Percentiles rank a stretch among this genome's conserved stretches.
Evolutionary conservation across 2,329 filamentous ascomycete species (phyloP).

Genomic region (Tolypocladium tundrense): DNA sequence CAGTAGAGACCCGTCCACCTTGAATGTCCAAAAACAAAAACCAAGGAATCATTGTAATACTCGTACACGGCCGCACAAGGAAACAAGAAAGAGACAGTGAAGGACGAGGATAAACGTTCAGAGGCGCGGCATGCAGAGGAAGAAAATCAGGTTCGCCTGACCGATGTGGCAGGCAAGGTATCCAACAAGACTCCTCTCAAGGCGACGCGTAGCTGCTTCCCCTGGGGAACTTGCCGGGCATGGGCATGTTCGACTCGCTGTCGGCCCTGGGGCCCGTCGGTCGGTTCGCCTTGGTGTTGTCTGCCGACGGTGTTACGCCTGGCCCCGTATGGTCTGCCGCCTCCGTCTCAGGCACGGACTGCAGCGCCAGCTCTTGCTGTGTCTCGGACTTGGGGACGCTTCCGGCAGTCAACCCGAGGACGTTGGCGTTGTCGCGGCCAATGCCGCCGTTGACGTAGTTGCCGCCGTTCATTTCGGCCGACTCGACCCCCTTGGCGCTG

Average conservation of each 20-base stretch:
- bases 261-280: slow-evolving; percentile 23
- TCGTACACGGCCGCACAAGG: neutral
- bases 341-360: slow-evolving; percentile 8
- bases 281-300: slow-evolving; percentile 7
- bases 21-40: neutral
- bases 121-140: neutral
- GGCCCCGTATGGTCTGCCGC: slow-evolving; percentile 5
- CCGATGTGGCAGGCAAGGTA: neutral
- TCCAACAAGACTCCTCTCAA: slow-evolving; percentile 1
- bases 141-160: neutral
- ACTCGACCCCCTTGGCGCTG: neutral
- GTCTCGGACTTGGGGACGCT: slow-evolving; percentile 11
- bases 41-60: neutral
- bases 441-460: slow-evolving; percentile 6
- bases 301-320: slow-evolving; percentile 2
- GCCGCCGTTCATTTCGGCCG: slow-evolving; percentile 4
- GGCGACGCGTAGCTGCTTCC: slow-evolving; percentile 27
- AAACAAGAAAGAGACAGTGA: neutral
- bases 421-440: slow-evolving; percentile 5
- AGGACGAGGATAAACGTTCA: neutral
- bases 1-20: neutral
- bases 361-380: slow-evolving; percentile 11
- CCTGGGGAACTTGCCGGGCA: slow-evolving; percentile 57
- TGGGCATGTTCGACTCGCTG: slow-evolving; percentile 49
- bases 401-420: slow-evolving; percentile 5